A percentile compares a stretch with the other conserved stretches of the same genome.
Evolutionary conservation across 306 rosid genomes (phyloP).

Genomic region (Gynostemma pentaphyllum): DNA sequence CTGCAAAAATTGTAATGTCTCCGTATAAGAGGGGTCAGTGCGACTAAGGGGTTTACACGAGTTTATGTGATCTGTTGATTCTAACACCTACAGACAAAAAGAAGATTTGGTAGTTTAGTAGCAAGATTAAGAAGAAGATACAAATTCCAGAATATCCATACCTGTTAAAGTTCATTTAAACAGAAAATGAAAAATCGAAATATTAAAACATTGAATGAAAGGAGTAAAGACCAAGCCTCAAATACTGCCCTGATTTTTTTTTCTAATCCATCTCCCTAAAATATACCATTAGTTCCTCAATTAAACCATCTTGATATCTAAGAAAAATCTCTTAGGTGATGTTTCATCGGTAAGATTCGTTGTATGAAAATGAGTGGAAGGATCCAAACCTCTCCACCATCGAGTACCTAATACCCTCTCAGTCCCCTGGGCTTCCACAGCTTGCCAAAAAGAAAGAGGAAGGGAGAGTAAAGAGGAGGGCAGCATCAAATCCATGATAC

Average conservation of each 20-base stretch:
- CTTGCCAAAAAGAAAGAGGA: too few relatives aligned
- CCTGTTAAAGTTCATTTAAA: not conserved
- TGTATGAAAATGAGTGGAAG: not conserved
- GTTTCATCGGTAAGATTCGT: too few relatives aligned
- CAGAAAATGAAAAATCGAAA: not conserved
- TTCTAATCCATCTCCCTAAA: too few relatives aligned
- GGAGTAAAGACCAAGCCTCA: not conserved
- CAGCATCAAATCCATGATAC: not conserved
- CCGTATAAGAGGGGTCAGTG: conserved; percentile 69
- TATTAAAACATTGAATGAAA: not conserved
- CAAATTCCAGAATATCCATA: not conserved
- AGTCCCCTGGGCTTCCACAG: not conserved
- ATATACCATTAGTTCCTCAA: too few relatives aligned
- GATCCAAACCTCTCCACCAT: too few relatives aligned
- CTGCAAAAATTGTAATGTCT: conserved; percentile 60
- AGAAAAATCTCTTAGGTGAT: too few relatives aligned
- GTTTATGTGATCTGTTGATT: conserved; percentile 89
- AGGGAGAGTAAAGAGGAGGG: not conserved
- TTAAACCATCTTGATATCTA: too few relatives aligned
- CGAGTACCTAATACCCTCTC: too few relatives aligned
- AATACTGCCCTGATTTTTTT: too few relatives aligned
- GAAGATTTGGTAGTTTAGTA: not conserved
- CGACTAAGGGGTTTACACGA: conserved; percentile 86
- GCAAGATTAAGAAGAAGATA: not conserved
- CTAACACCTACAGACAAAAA: conserved; percentile 57